These are phyloP conservation scores for Malassezia arunalokei DNA, from an alignment of 1,284 basidiomycete species.

Conservation along the genomic window DNA sequence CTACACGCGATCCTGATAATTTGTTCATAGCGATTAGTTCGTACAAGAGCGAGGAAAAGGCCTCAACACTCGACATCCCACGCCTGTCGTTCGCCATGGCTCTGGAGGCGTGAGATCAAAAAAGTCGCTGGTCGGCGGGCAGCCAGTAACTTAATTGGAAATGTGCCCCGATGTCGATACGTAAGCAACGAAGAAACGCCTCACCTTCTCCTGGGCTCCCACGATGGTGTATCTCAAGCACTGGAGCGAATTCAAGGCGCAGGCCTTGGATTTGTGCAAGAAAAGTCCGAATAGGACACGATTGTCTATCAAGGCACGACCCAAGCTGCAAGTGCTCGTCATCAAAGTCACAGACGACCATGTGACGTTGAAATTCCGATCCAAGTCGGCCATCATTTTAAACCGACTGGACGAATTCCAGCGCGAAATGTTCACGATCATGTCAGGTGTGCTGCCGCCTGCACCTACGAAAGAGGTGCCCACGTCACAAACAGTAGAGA, in stretches of 20 bases:
- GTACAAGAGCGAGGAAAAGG: conserved; percentile 15
- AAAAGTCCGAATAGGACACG: conserved; percentile 5
- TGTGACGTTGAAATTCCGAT: conserved; percentile 67
- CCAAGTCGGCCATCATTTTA: conserved; percentile 77
- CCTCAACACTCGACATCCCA: background rate
- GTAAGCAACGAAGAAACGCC: conserved; percentile 3
- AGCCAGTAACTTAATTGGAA: background rate
- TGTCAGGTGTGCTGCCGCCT: conserved; percentile 47
- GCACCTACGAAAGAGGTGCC: background rate
- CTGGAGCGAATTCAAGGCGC: conserved; percentile 14
- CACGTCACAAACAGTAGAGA: background rate
- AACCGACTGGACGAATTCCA: conserved; percentile 88
- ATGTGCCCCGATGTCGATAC: background rate
- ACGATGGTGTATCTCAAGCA: conserved; percentile 16
- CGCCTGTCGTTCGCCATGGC: no score
- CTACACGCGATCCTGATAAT: conserved; percentile 24
- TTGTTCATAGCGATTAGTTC: conserved; percentile 23
- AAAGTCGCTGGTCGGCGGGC: background rate
- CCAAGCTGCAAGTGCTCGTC: conserved; percentile 5
- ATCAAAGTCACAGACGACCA: conserved; percentile 10
- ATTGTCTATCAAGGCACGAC: conserved; percentile 11
- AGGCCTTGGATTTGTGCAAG: conserved; percentile 8
- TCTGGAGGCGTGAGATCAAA: background rate
- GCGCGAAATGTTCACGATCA: conserved; percentile 63
- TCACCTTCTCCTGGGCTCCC: background rate